phyloP scores from a whole-genome alignment of 345 rosid species.

The Acer negundo region DNA sequence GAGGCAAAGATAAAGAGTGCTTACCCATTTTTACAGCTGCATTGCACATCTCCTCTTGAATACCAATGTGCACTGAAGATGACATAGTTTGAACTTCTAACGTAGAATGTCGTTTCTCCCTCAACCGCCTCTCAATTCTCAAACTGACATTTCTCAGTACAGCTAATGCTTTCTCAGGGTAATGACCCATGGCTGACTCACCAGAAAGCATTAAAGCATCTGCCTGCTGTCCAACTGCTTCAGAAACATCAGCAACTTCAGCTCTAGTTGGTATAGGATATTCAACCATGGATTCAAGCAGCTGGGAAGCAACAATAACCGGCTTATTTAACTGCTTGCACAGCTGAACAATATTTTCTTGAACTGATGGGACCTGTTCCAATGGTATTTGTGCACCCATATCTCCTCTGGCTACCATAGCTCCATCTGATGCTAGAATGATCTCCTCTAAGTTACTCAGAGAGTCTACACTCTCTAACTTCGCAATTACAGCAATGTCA shows the following conservation, averaged over 20 bases:
- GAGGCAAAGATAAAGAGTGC: background rate
- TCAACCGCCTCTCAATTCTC: conserved; percentile 16
- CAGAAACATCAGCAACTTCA: conserved; percentile 33
- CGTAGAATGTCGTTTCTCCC: conserved; percentile 4
- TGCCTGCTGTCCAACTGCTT: conserved; percentile 25
- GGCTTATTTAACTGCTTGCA: conserved; percentile 27
- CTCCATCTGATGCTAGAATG: conserved; percentile 39
- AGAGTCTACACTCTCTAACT: conserved; percentile 61
- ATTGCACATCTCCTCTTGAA: conserved; percentile 20
- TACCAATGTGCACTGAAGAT: background rate
- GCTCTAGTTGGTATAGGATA: conserved; percentile 33
- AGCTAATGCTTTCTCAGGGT: conserved; percentile 23
- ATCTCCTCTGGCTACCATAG: conserved; percentile 30
- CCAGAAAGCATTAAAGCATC: conserved; percentile 33
- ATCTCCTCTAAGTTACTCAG: conserved; percentile 56
- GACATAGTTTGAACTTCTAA: background rate
- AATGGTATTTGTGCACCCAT: conserved; percentile 27
- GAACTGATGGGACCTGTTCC: conserved; percentile 24
- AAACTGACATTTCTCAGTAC: conserved; percentile 11
- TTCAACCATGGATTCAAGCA: conserved; percentile 30
- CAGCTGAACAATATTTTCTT: conserved; percentile 18
- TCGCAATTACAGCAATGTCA: conserved; percentile 54
- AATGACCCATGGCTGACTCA: conserved; percentile 28
- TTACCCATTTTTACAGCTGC: conserved; percentile 18
- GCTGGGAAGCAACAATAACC: conserved; percentile 30